Conservation (phyloP, 805 yeast species). For the Crinitomyces ghanaensis region DNA sequence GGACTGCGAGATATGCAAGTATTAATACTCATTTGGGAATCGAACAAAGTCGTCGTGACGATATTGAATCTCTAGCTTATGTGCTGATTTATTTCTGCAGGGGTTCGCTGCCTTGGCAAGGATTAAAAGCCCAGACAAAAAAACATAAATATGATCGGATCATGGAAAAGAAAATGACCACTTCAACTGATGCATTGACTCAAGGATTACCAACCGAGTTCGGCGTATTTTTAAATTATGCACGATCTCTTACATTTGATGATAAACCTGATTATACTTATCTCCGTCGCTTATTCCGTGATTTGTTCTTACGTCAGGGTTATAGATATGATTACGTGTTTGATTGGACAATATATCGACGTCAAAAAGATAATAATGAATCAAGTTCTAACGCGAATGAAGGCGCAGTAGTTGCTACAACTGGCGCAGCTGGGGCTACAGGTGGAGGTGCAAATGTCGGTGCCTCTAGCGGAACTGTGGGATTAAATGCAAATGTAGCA, state of each 20-base stretch:
- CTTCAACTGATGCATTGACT: conserved; percentile 75
- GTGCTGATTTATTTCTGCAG: conserved; percentile 89
- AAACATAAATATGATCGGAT: conserved; percentile 95
- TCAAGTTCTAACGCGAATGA: conserved; percentile 1
- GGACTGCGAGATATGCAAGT: conserved; percentile 94
- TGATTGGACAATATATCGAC: conserved; percentile 91
- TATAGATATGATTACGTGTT: conserved; percentile 88
- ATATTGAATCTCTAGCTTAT: conserved; percentile 87
- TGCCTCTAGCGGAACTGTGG: too few species aligned
- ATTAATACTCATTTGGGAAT: conserved; percentile 94
- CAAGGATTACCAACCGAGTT: conserved; percentile 89
- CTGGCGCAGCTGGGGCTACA: conserved; percentile 4
- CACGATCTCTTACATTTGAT: conserved; percentile 83
- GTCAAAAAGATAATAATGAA: conserved; percentile 21
- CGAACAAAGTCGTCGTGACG: conserved; percentile 95
- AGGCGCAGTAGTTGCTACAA: conserved; percentile 1
- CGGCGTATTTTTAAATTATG: conserved; percentile 74
- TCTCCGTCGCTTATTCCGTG: conserved; percentile 80
- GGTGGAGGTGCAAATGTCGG: conserved; percentile 4
- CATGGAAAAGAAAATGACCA: conserved; percentile 87
- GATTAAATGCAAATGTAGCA: too few species aligned
- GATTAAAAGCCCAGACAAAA: conserved; percentile 91
- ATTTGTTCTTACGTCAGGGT: conserved; percentile 74
- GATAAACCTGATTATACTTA: conserved; percentile 93
- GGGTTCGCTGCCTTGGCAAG: conserved; percentile 98